These are phyloP conservation scores for Globisporangium middletonii DNA, from an alignment of 352 stramenopile genomes.

Conservation along the genomic window DNA sequence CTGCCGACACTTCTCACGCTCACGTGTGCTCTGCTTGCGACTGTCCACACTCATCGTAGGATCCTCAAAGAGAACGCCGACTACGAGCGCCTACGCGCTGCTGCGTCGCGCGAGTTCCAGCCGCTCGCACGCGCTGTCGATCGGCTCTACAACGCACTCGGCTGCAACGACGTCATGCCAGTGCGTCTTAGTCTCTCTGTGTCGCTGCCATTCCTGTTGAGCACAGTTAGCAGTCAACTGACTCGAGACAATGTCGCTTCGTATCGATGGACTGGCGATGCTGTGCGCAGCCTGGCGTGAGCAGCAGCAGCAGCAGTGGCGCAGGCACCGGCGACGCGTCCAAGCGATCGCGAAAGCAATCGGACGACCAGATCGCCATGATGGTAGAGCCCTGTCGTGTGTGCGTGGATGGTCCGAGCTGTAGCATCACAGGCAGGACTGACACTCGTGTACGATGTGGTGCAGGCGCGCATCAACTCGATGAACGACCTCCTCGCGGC, in stretches of 20 bases:
- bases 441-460: background rate
- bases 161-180: constrained; percentile 77
- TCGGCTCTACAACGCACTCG: constrained; percentile 67
- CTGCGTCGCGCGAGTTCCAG: constrained; percentile 60
- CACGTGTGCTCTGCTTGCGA: background rate
- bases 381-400: constrained; percentile 25
- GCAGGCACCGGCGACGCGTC: constrained; percentile 15
- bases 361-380: constrained; percentile 68
- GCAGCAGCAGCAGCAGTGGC: constrained; percentile 16
- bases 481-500: constrained; percentile 79
- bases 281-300: constrained; percentile 7
- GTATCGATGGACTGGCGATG: background rate
- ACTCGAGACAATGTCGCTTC: background rate
- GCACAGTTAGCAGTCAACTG: background rate
- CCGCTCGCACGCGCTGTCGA: constrained; percentile 67
- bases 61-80: constrained; percentile 76
- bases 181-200: constrained; percentile 15
- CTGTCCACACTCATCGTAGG: constrained; percentile 15
- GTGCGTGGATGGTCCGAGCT: no score
- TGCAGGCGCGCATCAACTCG: constrained; percentile 71
- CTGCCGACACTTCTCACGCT: background rate
- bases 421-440: background rate
- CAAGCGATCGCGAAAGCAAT: constrained; percentile 55
- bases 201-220: background rate
- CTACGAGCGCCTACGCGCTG: constrained; percentile 57